These are phyloP conservation scores for Cetraspora pellucida DNA, from an alignment of 192 early-diverging fungal genomes.

Conservation along the genomic window DNA sequence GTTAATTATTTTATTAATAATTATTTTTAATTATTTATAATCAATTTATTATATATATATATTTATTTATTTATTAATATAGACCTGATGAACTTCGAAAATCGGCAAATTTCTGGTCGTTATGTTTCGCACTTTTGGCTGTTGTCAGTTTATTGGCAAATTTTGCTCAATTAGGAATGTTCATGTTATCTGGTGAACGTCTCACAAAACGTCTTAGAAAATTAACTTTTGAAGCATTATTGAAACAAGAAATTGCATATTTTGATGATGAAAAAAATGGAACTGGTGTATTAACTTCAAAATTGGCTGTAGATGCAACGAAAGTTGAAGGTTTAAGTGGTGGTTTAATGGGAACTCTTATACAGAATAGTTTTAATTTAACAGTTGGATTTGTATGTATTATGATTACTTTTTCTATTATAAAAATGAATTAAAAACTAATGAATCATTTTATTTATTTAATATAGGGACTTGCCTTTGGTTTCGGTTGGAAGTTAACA, in stretches of 20 bases:
- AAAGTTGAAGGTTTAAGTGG: constrained; percentile 24
- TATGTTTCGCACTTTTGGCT: constrained; percentile 48
- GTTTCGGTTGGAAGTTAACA: constrained; percentile 27
- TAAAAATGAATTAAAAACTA: not conserved
- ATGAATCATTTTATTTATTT: not conserved
- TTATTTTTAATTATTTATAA: too few species aligned
- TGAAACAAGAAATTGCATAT: constrained; percentile 84
- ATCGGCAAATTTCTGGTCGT: constrained; percentile 50
- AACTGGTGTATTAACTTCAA: constrained; percentile 81
- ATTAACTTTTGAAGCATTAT: constrained; percentile 67
- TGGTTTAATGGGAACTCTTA: constrained; percentile 15
- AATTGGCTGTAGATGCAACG: constrained; percentile 78
- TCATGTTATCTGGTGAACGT: constrained; percentile 39
- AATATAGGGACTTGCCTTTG: constrained; percentile 27
- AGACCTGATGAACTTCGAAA: not conserved
- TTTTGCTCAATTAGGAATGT: constrained; percentile 14
- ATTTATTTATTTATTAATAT: not conserved
- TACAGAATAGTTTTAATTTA: not conserved
- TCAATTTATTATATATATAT: not conserved
- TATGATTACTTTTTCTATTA: not conserved
- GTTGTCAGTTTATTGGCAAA: constrained; percentile 38
- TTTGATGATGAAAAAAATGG: constrained; percentile 80
- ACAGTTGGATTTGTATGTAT: constrained; percentile 15
- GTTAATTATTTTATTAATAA: not conserved
- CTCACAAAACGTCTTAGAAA: constrained; percentile 61